Percentiles rank a stretch among this genome's conserved stretches.
These are phyloP conservation scores for Pinus albicaulis DNA, from an alignment of 75 land plant species.

Conservation along the genomic window DNA sequence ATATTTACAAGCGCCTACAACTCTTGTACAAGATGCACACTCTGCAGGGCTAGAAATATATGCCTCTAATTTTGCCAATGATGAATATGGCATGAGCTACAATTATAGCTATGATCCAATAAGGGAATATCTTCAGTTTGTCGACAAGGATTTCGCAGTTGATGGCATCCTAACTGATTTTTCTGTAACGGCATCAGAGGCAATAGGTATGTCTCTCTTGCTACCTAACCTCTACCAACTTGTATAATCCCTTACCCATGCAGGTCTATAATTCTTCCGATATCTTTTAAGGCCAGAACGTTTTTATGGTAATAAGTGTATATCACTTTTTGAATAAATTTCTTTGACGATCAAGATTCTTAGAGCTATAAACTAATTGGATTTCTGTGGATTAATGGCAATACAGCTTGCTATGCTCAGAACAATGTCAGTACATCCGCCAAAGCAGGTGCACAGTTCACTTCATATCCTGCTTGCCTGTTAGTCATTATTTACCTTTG, in stretches of 20 bases:
- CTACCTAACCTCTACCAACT: too few relatives aligned
- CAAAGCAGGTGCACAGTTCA: conserved; percentile 1
- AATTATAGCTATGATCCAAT: conserved; percentile 86
- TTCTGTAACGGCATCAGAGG: conserved; percentile 75
- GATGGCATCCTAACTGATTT: conserved; percentile 89
- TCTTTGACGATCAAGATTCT: not conserved
- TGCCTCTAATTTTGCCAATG: conserved; percentile 73
- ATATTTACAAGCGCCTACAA: conserved; percentile 45
- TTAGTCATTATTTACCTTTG: not conserved
- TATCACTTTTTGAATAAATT: not conserved
- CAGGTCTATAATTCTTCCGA: too few relatives aligned
- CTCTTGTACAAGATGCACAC: conserved; percentile 75
- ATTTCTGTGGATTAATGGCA: conserved; percentile 5
- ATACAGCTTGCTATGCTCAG: conserved; percentile 12
- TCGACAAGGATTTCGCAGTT: conserved; percentile 61
- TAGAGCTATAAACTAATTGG: not conserved
- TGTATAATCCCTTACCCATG: too few relatives aligned
- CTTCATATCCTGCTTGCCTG: not conserved
- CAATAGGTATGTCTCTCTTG: conserved; percentile 48
- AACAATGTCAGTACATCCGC: not conserved
- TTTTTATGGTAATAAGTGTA: too few relatives aligned
- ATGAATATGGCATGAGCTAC: conserved; percentile 41
- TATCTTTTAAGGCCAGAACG: too few relatives aligned
- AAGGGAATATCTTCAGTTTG: conserved; percentile 58
- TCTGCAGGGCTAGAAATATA: conserved; percentile 55